Evolutionary conservation across 2,329 filamentous ascomycete genomes (phyloP), one percentile per base, ranked within the genome.

Genomic region (Diaporthe sp.): DNA sequence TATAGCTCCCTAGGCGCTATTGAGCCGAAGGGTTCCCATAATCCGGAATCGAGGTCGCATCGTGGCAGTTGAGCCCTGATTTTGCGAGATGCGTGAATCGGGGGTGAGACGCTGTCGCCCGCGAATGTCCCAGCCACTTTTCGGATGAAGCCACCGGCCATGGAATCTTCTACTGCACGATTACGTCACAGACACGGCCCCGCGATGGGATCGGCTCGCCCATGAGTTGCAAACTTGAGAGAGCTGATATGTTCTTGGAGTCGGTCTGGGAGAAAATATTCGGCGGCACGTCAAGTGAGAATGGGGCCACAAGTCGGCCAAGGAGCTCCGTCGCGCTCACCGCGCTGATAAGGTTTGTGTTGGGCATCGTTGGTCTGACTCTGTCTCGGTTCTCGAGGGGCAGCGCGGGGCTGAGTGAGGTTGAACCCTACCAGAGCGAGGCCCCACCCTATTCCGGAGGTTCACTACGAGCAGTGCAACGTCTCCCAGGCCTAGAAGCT

Each of bases 41-140:
- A 70, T 70, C 65, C 65, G 65, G 65, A 68, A 68, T 68, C 46
- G 19, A 68, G 46, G 65, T 68, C 19, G 65, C 22, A 70, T 70
- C 31, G 65, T 55, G 65, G 65, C 65, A 55, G 34, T 31, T 12
- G 49, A 70, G 65, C 49, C 65, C 65, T 70, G 65, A 42, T 70
- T 55, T 34, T 55, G 22, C 22, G 31, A 51, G 62, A 53, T 67
- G 46, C 19, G 44, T 53, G 46, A 34, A 34, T 39, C 44, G 62
- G 6, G 28, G 25, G 65, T 39, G 65, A 68, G 46, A 68, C 31
- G 65, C 65, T 68, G 65, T 13, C 42, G 17, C 19, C 55, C n/a
- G 65, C 34, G 46, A 53, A 9, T 22, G 65, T 39, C 49, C 65
- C 65, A 70, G 65, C 65, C 65, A 70, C 65, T 42, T 39, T 42